Evolutionary conservation across 495 filamentous ascomycete species (phyloP), one percentile per base, ranked within the genome.

Genomic region (Neohortaea acidophila): DNA sequence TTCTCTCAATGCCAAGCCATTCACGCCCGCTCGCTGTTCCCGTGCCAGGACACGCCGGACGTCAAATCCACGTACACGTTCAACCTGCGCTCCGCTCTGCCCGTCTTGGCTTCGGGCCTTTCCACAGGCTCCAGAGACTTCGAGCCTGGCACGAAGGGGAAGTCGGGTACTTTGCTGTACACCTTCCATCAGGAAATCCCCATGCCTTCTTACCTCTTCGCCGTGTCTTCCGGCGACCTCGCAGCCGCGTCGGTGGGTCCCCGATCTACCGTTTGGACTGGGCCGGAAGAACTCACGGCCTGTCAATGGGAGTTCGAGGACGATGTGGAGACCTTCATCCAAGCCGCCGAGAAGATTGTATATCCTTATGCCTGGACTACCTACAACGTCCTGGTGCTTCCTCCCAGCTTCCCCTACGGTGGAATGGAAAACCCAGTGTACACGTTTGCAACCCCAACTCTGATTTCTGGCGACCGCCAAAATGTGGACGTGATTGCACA

Each of bases 1-100:
- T 94, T 94, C 66, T 87, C 82, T 25, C 87, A 96, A 71, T 93
- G 85, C 59, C 87, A 97, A 63, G 84, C 86, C 26, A 97, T 97
- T 48, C 82, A 94, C 49, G 82, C 80, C 19, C 72, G 87, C 34
- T 92, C 84, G 17, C 68, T 94, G 38, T 93, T 94, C 58, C 89
- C 89, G 10, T 94, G 85, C 58, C 87, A 97, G 64, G 87, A 97
- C 58, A 94, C 89, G 0, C 87, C 87, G 18, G 84, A 91, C 54
- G 76, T 94, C 43, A 97, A 97, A 60, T 81, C 77, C 28, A 86
- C 83, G 3, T 82, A 84, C 59, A 69, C 77, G 38, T 93, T 94
- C 59, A 79, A 76, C 48, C 83, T 97, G 55, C 73, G 72, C 23
- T 93, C 84, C 14, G 77, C 84, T 5, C 68, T 91, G 9, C 83